A percentile compares a stretch with the other conserved stretches of the same genome.
Conservation (phyloP, 768 basidiomycete species). For the Wakefieldia striispora region DNA sequence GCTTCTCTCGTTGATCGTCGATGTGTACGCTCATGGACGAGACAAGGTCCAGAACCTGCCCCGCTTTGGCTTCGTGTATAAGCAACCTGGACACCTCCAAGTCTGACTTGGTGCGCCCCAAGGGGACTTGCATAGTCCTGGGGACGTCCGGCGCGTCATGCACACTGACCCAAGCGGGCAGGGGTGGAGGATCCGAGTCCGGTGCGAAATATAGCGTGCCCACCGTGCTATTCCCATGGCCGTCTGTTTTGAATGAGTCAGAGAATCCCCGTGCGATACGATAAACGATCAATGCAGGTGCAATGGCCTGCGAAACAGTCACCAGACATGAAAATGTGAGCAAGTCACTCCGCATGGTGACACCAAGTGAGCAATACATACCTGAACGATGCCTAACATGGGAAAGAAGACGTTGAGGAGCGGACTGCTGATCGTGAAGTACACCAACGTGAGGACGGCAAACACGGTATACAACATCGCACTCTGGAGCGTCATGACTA, state of each 20-base stretch:
- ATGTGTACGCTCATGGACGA: too few species aligned
- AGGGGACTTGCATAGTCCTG: too few species aligned
- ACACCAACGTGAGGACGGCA: constrained; percentile 12
- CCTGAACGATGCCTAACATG: constrained; percentile 20
- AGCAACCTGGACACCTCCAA: constrained; percentile 5
- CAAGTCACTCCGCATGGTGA: too few species aligned
- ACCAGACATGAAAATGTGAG: too few species aligned
- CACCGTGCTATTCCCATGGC: not conserved
- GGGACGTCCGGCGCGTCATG: too few species aligned
- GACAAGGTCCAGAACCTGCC: not conserved
- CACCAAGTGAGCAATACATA: not conserved
- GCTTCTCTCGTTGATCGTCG: too few species aligned
- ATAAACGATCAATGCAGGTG: constrained; percentile 20
- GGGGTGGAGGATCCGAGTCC: too few species aligned
- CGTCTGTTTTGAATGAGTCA: constrained; percentile 20
- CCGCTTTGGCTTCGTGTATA: constrained; percentile 16
- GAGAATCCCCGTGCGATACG: constrained; percentile 22
- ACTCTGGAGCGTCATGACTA: constrained; percentile 28
- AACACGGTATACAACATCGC: constrained; percentile 17
- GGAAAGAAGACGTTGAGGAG: constrained; percentile 25
- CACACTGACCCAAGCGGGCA: too few species aligned
- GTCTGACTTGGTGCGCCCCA: constrained; percentile 1
- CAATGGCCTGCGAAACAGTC: not conserved
- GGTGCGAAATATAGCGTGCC: constrained; percentile 17
- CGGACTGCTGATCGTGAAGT: constrained; percentile 22